Evolutionary conservation across 495 filamentous ascomycete genomes (phyloP), one percentile per base, ranked within the genome.

Genomic region (Copromyces sp.): DNA sequence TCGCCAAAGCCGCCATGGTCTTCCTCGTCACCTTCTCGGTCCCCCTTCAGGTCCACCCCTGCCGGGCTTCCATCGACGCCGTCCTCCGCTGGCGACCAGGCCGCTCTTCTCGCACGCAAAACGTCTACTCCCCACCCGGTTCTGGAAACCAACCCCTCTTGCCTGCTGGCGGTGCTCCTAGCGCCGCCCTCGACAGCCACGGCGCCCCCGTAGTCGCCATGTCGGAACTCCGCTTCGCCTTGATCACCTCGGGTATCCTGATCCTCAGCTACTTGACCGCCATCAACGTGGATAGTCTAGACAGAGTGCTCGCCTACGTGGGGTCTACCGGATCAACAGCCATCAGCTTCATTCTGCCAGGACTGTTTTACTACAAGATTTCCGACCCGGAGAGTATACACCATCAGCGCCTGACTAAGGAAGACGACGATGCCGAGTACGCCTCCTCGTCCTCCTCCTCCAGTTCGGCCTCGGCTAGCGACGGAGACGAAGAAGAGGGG

Each of bases 311-410:
- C 9, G 95, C 95, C 0, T 99, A 98, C 75, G 95, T 99, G 29
- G 95, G 96, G 9, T 94, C 91, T 77, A 99, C 95, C 0, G 95
- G 95, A 35, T 94, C 91, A 72, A 99, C 95, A 0, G 90, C 90
- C 75, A 98, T 99, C 76, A 95, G 92, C 74, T 99, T 99, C 80
- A 98, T 99, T 74, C 85, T 99, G 0, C 96, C 95, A 0, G 95
- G 95, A 0, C 79, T 98, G 16, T 98, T 99, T 81, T 99, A 98
- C 84, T 98, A 98, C 86, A 98, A 98, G 82, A 98, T 99, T 71
- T 93, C 91, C 0, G 88, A 90, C 14, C 96, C 96, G 0, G 90
- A 97, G 53, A 93, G 92, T 9, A 86, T 90, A 71, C 85, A 93
- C 68, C 94, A 97, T 75, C 93, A 94, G 76, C 89, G 91, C 11